A percentile compares a stretch with the other conserved stretches of the same genome.
Conservation (phyloP, 1,139 yeast genomes). For the Protomyces gravidus region DNA sequence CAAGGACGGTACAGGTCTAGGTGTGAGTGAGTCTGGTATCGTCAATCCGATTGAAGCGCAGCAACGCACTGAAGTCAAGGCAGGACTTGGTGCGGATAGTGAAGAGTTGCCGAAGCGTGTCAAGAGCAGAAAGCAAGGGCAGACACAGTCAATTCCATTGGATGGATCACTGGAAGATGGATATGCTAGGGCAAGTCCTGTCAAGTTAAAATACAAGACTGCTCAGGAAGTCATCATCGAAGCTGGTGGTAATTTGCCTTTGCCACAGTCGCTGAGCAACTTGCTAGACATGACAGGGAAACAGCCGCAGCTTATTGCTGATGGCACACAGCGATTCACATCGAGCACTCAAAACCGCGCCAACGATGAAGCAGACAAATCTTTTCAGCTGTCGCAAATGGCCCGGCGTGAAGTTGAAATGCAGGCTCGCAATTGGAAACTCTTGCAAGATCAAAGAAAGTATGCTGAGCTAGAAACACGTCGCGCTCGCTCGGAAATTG, state of each 20-base stretch:
- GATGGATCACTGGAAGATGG: slow-evolving; percentile 33
- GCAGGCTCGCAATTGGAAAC: slow-evolving; percentile 38
- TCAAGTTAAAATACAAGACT: slow-evolving; percentile 41
- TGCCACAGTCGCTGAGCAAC: slow-evolving; percentile 42
- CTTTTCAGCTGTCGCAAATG: slow-evolving; percentile 34
- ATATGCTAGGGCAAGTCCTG: slow-evolving; percentile 34
- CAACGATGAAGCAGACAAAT: slow-evolving; percentile 22
- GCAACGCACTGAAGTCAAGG: slow-evolving; percentile 55
- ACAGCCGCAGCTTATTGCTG: slow-evolving; percentile 29
- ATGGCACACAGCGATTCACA: slow-evolving; percentile 11
- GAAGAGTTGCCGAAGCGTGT: slow-evolving; percentile 39
- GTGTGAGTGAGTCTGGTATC: slow-evolving; percentile 66
- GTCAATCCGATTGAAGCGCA: slow-evolving; percentile 70
- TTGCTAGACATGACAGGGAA: slow-evolving; percentile 39
- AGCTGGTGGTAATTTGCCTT: slow-evolving; percentile 43
- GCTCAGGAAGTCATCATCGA: slow-evolving; percentile 44
- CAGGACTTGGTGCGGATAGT: slow-evolving; percentile 63
- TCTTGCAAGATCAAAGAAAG: slow-evolving; percentile 35
- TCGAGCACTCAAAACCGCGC: slow-evolving; percentile 27
- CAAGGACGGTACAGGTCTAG: slow-evolving; percentile 75
- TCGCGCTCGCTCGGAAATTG: slow-evolving; percentile 35
- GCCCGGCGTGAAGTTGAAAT: slow-evolving; percentile 38
- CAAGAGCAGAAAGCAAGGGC: slow-evolving; percentile 32
- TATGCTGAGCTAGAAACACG: slow-evolving; percentile 36
- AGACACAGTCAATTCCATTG: slow-evolving; percentile 31